phyloP scores from a whole-genome alignment of 2,329 filamentous ascomycete genomes.

The Curvularia eragrostidis region DNA sequence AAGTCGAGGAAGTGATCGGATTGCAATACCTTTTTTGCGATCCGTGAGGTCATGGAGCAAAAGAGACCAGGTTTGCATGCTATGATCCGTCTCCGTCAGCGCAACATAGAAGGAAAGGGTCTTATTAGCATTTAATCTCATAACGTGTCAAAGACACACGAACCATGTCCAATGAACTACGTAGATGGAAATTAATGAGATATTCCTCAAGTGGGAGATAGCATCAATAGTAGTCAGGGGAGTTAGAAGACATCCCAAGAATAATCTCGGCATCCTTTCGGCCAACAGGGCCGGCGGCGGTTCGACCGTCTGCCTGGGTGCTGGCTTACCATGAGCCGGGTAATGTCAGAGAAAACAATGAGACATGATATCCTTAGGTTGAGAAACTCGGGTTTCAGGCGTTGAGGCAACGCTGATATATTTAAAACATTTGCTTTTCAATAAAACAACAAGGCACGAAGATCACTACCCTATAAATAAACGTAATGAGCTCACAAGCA shows the following conservation, averaged over 20 bases:
- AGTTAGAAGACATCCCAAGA: background rate
- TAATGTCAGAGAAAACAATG: background rate
- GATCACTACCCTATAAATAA: background rate
- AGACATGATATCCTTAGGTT: background rate
- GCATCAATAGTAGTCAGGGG: background rate
- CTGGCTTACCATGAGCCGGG: background rate
- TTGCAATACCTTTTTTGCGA: background rate
- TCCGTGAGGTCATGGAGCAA: background rate
- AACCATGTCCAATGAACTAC: no score
- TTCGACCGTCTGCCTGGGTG: background rate
- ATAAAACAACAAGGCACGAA: background rate
- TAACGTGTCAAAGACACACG: no score
- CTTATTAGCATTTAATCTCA: background rate
- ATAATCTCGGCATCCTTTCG: background rate
- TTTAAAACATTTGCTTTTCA: background rate
- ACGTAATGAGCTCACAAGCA: background rate
- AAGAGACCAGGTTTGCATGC: background rate
- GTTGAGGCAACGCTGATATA: background rate
- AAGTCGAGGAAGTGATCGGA: background rate
- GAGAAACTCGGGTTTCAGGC: no score
- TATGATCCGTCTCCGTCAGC: background rate
- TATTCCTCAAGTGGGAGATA: background rate
- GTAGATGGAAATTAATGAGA: no score
- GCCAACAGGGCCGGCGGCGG: background rate
- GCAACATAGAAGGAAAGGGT: background rate